A percentile compares a stretch with the other conserved stretches of the same genome.
phyloP scores from a whole-genome alignment of 345 rosid species.

The Carallia brachiata region DNA sequence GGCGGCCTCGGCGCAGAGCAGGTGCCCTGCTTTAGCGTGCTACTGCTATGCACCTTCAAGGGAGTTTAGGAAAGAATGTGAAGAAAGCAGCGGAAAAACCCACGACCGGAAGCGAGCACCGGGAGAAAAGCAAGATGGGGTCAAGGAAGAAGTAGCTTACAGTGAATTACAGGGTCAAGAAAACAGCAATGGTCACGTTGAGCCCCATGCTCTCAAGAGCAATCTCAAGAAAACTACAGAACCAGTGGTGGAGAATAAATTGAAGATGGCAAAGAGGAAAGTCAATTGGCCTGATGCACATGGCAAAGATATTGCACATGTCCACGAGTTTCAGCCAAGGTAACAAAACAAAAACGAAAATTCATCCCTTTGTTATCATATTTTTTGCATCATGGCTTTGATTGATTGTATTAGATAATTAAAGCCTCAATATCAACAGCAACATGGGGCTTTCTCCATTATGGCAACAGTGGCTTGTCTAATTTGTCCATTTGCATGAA shows the following conservation, averaged over 20 bases:
- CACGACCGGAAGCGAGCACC: slow-evolving; percentile 23
- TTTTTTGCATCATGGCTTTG: neutral
- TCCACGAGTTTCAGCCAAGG: slow-evolving; percentile 73
- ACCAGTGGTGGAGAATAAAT: slow-evolving; percentile 14
- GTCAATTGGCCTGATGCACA: slow-evolving; percentile 81
- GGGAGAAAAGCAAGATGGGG: slow-evolving; percentile 39
- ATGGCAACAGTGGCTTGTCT: no score
- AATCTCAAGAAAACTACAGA: slow-evolving; percentile 46
- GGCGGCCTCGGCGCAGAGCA: slow-evolving; percentile 63
- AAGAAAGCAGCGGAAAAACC: slow-evolving; percentile 17
- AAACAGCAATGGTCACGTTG: slow-evolving; percentile 20
- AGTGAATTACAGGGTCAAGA: slow-evolving; percentile 17
- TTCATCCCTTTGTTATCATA: neutral
- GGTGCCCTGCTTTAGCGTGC: slow-evolving; percentile 66
- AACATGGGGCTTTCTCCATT: no score
- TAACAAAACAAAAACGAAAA: slow-evolving; percentile 5
- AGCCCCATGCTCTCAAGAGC: slow-evolving; percentile 48
- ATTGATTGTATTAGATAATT: neutral
- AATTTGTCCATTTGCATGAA: no score
- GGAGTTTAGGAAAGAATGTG: slow-evolving; percentile 23
- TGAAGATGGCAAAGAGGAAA: slow-evolving; percentile 48
- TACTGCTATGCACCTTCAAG: slow-evolving; percentile 62
- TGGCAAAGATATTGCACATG: slow-evolving; percentile 74
- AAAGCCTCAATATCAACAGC: neutral
- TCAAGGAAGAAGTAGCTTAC: slow-evolving; percentile 23